These are phyloP conservation scores for Saprolegnia parasitica DNA, from an alignment of 352 stramenopile genomes.

Conservation along the genomic window DNA sequence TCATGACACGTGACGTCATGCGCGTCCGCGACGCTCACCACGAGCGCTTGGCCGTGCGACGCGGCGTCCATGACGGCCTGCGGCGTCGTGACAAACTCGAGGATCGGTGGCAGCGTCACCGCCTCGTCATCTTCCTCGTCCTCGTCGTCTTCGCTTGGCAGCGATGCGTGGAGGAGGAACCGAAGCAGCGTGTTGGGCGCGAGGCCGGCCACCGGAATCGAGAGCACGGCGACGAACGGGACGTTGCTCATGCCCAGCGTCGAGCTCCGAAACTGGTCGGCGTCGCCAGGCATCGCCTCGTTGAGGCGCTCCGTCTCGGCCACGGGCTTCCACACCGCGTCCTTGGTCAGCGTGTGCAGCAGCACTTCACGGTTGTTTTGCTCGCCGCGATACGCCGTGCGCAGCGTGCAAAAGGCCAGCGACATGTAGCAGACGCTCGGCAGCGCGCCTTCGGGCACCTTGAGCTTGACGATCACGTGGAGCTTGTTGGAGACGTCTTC, in stretches of 20 bases:
- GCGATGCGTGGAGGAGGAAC: conserved; percentile 68
- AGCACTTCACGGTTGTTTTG: conserved; percentile 31
- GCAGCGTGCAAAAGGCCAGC: conserved; percentile 77
- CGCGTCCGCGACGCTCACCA: conserved; percentile 72
- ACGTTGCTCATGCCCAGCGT: conserved; percentile 36
- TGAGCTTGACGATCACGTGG: conserved; percentile 75
- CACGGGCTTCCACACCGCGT: conserved; percentile 75
- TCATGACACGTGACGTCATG: conserved; percentile 32
- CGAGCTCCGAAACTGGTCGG: conserved; percentile 23
- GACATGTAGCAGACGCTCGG: conserved; percentile 78
- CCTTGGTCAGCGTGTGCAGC: conserved; percentile 48
- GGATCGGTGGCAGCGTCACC: conserved; percentile 69
- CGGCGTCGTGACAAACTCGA: conserved; percentile 83
- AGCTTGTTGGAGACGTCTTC: conserved; percentile 79
- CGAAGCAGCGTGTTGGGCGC: conserved; percentile 79
- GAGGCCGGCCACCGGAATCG: conserved; percentile 73
- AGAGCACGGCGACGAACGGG: conserved; percentile 79
- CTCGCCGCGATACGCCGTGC: conserved; percentile 51
- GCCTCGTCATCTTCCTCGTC: conserved; percentile 34
- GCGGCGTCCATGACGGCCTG: conserved; percentile 79
- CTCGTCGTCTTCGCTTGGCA: not conserved
- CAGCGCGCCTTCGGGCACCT: conserved; percentile 60
- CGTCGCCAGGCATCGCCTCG: not conserved
- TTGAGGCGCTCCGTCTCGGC: conserved; percentile 70
- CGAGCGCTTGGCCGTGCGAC: conserved; percentile 68